Evolutionary conservation across 75 land plant species (phyloP).

Genomic region (Larix kaempferi): DNA sequence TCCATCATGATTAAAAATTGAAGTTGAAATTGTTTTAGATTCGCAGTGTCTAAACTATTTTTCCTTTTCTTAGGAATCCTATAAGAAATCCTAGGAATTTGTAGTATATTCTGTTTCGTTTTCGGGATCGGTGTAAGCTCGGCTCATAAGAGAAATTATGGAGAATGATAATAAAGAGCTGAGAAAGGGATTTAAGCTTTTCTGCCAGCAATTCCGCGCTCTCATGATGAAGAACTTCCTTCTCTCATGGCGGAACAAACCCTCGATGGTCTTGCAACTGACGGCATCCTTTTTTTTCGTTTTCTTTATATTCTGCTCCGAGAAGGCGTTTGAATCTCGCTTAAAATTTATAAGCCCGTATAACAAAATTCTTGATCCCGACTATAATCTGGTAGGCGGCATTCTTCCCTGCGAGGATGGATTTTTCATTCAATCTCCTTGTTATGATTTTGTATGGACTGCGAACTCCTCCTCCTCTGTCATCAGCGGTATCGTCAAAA

Average conservation of each 20-base stretch:
- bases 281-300: conserved; percentile 24
- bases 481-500: conserved; percentile 10
- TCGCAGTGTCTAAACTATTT: too few relatives aligned
- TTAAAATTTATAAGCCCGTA: neutral
- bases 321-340: conserved; percentile 14
- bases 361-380: conserved; percentile 6
- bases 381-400: neutral
- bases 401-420: conserved; percentile 26
- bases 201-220: conserved; percentile 19
- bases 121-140: too few relatives aligned
- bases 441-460: conserved; percentile 32
- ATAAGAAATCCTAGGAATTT: too few relatives aligned
- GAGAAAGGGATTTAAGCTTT: conserved; percentile 22
- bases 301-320: conserved; percentile 18
- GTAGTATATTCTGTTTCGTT: too few relatives aligned
- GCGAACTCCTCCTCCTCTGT: conserved; percentile 17
- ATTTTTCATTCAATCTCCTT: conserved; percentile 21
- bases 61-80: too few relatives aligned
- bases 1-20: too few relatives aligned
- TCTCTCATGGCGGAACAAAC: conserved; percentile 16
- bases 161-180: too few relatives aligned
- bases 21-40: too few relatives aligned
- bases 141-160: too few relatives aligned
- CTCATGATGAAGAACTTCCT: conserved; percentile 21
- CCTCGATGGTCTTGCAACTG: conserved; percentile 13